phyloP scores from a whole-genome alignment of 1,139 yeast species.

The Candida tetrigidarum region DNA sequence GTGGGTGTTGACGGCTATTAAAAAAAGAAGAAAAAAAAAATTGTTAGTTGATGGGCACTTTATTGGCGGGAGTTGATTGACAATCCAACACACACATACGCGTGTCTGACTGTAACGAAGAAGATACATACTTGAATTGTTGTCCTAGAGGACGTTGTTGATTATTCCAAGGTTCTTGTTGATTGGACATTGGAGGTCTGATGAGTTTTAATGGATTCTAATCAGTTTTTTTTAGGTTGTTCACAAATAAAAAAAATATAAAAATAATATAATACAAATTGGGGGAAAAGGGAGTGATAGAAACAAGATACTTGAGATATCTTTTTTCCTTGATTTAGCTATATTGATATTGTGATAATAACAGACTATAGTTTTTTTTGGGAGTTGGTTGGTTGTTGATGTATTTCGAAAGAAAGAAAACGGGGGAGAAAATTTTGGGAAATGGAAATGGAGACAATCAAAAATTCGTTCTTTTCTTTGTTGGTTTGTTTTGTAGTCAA shows the following conservation, averaged over 20 bases:
- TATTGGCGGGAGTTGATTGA: background rate
- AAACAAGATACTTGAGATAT: background rate
- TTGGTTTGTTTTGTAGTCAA: constrained; percentile 1
- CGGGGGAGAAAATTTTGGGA: too few relatives aligned
- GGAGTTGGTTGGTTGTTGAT: background rate
- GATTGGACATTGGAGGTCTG: constrained; percentile 38
- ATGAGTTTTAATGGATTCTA: background rate
- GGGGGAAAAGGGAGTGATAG: background rate
- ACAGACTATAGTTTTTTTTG: background rate
- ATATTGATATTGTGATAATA: background rate
- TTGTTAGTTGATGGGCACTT: constrained; percentile 31
- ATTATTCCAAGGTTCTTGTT: constrained; percentile 49
- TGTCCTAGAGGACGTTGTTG: constrained; percentile 52
- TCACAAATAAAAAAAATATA: background rate
- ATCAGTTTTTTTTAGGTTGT: constrained; percentile 5
- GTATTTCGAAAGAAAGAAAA: background rate
- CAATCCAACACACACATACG: too few relatives aligned
- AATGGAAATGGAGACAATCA: constrained; percentile 1
- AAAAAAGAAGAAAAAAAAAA: constrained; percentile 7
- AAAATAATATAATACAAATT: background rate
- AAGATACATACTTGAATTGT: constrained; percentile 47
- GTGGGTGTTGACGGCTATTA: constrained; percentile 53
- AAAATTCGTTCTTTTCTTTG: background rate
- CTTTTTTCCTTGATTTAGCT: too few relatives aligned
- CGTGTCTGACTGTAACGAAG: too few relatives aligned